Evolutionary conservation across 768 basidiomycete genomes (phyloP).

Genomic region (Fomitopsis pulvina): DNA sequence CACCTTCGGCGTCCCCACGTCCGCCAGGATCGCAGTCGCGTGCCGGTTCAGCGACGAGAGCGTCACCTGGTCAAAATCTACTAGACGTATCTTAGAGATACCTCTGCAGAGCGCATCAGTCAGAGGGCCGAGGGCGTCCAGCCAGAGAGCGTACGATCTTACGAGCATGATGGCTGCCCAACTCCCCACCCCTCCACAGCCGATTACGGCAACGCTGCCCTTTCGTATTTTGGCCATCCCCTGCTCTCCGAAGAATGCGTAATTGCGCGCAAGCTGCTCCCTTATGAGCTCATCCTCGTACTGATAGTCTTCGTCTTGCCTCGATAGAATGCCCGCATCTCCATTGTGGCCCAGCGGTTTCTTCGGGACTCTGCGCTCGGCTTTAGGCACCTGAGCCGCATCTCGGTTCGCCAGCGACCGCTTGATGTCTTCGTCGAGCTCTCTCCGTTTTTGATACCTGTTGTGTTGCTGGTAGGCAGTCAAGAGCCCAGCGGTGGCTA

Average conservation of each 20-base stretch:
- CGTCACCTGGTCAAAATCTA: conserved; percentile 96
- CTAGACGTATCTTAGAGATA: conserved; percentile 67
- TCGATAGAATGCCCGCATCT: not conserved
- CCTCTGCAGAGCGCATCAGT: conserved; percentile 38
- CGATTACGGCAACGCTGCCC: conserved; percentile 80
- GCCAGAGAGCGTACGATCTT: conserved; percentile 59
- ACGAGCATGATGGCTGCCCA: conserved; percentile 94
- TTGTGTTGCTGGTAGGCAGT: conserved; percentile 48
- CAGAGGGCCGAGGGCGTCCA: not conserved
- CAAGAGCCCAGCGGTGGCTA: conserved; percentile 53
- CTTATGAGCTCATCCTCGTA: conserved; percentile 78
- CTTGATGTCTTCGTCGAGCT: conserved; percentile 51
- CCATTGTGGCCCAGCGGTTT: not conserved
- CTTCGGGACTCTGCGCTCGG: not conserved
- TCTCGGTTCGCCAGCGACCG: conserved; percentile 35
- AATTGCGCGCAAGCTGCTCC: conserved; percentile 91
- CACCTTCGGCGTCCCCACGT: conserved; percentile 94
- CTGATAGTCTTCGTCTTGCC: conserved; percentile 9
- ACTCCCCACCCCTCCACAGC: conserved; percentile 95
- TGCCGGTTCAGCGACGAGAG: conserved; percentile 93
- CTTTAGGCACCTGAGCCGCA: not conserved
- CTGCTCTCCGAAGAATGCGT: conserved; percentile 89
- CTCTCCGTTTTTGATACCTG: conserved; percentile 38
- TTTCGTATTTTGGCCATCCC: conserved; percentile 73
- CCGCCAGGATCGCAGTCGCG: conserved; percentile 79